Base-by-base conservation (phyloP, 2,329 filamentous ascomycete species). In the Calonectria hawksworthii region DNA sequence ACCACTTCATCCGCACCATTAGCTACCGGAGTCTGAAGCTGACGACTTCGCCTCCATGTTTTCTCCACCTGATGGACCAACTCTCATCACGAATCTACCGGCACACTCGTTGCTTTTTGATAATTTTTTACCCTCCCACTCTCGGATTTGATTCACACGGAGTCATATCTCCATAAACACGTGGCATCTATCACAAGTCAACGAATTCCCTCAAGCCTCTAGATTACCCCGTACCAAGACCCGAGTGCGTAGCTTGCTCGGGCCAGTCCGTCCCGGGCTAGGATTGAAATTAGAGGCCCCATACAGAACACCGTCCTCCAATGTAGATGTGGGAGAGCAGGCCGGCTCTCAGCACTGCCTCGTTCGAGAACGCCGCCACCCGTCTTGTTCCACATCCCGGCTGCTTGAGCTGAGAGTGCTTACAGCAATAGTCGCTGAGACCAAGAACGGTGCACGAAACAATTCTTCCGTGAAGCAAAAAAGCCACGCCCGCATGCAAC, bases 281-380 rank as follows among this genome's bases (percentile, higher is more conserved):
- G 63, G 51, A 68, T 68, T 59, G 54, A 61, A 72, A 65, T 47
- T 72, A 34, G 63, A 59, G 63, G 63, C 51, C n/a, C 70, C 52
- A 59, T 68, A 41, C n/a, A 38, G 50, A 68, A 32, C 41, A 44
- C 23, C 38, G 7, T 52, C 63, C 64, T 72, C 68, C 47, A 59
- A 54, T 56, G 36, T 66, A 36, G 50, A 56, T 28, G 50, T 56
- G 50, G 44, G 16, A 36, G 41, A 23, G 32, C 28, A 51, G 54
- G 71, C 50, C 38, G 67, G 50, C 23, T 47, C 51, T 21, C 23
- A 67, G 68, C 72, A 74, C 72, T 71, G 72, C 72, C 72, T 70
- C 72, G 28, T 72, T 72, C 63, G 34, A 64, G 68, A 70, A 56
- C 54, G 72, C 61, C 68, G 52, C 64, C 67, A 61, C 66, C 61